Conservation (phyloP, 129 eudicot species). For the Centella asiatica region DNA sequence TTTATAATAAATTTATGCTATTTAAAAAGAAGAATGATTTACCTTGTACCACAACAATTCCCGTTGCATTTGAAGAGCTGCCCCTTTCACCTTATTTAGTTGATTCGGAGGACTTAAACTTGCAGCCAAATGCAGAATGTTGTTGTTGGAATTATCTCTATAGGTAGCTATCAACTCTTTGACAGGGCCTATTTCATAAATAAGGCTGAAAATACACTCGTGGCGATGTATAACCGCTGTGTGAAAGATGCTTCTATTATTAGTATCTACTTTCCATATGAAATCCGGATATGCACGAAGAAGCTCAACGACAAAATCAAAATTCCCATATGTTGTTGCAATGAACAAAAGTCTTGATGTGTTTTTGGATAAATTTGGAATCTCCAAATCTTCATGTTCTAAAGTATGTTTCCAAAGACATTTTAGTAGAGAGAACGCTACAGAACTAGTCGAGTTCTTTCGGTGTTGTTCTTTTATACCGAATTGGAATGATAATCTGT, state of each 20-base stretch:
- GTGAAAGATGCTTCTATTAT: conserved; percentile 40
- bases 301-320: conserved; percentile 29
- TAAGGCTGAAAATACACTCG: conserved; percentile 32
- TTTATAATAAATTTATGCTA: no score
- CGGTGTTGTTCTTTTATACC: not conserved
- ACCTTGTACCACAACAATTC: conserved; percentile 56
- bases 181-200: conserved; percentile 38
- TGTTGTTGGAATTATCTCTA: conserved; percentile 18
- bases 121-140: conserved; percentile 47
- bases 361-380: conserved; percentile 4
- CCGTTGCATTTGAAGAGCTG: conserved; percentile 46
- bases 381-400: conserved; percentile 2
- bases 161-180: conserved; percentile 36
- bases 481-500: no score
- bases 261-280: conserved; percentile 45
- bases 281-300: conserved; percentile 45
- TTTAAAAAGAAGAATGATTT: no score
- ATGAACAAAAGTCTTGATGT: conserved; percentile 39
- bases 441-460: not conserved
- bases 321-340: conserved; percentile 43
- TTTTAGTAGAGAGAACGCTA: conserved; percentile 16
- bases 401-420: conserved; percentile 23
- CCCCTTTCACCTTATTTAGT: conserved; percentile 37
- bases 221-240: conserved; percentile 42
- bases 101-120: conserved; percentile 26